These are phyloP conservation scores for Gossypium ekmanianum DNA, from an alignment of 345 rosid species.

Conservation along the genomic window DNA sequence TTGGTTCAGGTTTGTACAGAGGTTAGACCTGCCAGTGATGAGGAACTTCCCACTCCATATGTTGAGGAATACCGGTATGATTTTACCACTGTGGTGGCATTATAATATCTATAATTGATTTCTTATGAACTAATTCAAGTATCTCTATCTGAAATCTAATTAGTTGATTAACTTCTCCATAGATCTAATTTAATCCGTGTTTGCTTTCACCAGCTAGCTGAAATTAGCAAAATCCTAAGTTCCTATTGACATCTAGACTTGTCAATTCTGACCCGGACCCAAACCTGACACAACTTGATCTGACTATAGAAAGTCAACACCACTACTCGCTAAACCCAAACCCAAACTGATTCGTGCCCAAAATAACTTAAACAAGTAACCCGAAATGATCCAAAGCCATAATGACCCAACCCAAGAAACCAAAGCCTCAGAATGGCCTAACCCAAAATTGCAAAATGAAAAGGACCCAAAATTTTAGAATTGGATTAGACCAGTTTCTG, in stretches of 20 bases:
- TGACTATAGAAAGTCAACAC: no score
- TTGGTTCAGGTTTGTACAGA: constrained; percentile 84
- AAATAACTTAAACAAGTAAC: no score
- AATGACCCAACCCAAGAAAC: no score
- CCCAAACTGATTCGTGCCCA: no score
- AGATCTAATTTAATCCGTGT: neutral
- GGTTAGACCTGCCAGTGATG: constrained; percentile 87
- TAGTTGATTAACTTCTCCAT: constrained; percentile 1
- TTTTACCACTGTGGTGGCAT: constrained; percentile 1
- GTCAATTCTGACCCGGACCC: no score
- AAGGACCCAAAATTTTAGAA: no score
- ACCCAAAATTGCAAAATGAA: no score
- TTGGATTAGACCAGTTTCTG: no score
- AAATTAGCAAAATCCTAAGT: neutral
- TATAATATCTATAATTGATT: constrained; percentile 10
- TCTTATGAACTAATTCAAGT: neutral
- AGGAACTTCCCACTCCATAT: constrained; percentile 82
- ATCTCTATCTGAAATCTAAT: constrained; percentile 4
- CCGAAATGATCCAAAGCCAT: no score
- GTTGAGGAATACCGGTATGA: constrained; percentile 84
- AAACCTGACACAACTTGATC: no score
- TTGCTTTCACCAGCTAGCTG: neutral
- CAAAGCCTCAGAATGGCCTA: no score
- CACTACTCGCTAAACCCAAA: no score
- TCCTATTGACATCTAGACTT: neutral